A percentile compares a stretch with the other conserved stretches of the same genome.
phyloP scores from a whole-genome alignment of 345 rosid species.

The Salix viminalis region DNA sequence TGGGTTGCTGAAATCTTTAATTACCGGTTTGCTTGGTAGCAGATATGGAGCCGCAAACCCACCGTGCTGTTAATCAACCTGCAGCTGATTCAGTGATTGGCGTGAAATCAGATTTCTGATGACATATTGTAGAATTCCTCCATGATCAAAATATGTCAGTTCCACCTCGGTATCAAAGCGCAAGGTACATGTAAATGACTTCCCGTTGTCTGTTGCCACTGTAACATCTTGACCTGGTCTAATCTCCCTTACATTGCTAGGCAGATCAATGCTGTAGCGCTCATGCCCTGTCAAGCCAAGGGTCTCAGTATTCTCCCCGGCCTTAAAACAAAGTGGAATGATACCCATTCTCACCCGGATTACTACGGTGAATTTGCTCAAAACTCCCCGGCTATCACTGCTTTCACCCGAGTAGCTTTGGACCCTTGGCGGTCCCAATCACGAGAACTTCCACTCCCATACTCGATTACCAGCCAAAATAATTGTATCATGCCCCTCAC shows the following conservation, averaged over 20 bases:
- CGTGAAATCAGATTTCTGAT: constrained; percentile 48
- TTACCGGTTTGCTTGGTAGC: background rate
- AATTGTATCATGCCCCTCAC: constrained; percentile 55
- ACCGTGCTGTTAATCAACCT: background rate
- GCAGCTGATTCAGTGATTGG: constrained; percentile 21
- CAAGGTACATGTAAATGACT: constrained; percentile 59
- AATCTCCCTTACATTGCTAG: constrained; percentile 50
- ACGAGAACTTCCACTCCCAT: constrained; percentile 96
- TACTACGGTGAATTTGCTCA: constrained; percentile 83
- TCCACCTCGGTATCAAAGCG: constrained; percentile 73
- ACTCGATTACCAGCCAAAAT: constrained; percentile 89
- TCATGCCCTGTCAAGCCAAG: constrained; percentile 81
- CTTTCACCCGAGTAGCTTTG: constrained; percentile 90
- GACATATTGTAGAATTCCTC: constrained; percentile 59
- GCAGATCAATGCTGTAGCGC: constrained; percentile 64
- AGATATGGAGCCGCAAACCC: background rate
- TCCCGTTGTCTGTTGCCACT: constrained; percentile 58
- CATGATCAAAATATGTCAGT: constrained; percentile 55
- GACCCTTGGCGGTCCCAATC: constrained; percentile 99
- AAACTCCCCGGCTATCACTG: constrained; percentile 83
- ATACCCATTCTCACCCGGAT: constrained; percentile 90
- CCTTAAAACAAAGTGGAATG: constrained; percentile 74
- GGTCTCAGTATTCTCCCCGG: constrained; percentile 76
- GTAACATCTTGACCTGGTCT: constrained; percentile 85
- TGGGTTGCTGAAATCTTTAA: background rate